Conservation (phyloP, 441 rosid species). For the Populus hybrid region DNA sequence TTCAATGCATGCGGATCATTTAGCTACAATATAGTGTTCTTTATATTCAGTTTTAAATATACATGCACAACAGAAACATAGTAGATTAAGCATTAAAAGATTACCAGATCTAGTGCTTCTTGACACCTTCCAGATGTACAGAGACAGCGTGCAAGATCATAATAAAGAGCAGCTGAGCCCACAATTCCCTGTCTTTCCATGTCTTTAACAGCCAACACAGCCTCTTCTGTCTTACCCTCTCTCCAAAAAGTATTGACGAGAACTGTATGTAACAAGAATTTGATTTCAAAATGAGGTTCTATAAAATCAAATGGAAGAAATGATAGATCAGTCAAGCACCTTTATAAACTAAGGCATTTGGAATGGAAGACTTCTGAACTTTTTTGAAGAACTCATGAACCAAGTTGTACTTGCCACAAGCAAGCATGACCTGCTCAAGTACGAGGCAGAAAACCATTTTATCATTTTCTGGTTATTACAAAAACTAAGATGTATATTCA, state of each 20-base stretch:
- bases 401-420: slow-evolving; percentile 89
- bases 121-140: slow-evolving; percentile 82
- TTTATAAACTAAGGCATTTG: slow-evolving; percentile 79
- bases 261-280: slow-evolving; percentile 45
- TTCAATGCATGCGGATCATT: background rate
- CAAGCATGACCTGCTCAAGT: slow-evolving; percentile 74
- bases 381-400: slow-evolving; percentile 91
- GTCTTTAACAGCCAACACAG: slow-evolving; percentile 59
- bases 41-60: background rate
- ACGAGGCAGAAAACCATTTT: slow-evolving; percentile 5
- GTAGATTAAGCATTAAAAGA: background rate
- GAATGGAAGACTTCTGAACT: slow-evolving; percentile 67
- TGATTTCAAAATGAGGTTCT: slow-evolving; percentile 14
- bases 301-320: slow-evolving; percentile 14
- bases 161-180: slow-evolving; percentile 96
- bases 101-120: slow-evolving; percentile 80
- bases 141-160: slow-evolving; percentile 93
- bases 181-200: slow-evolving; percentile 93
- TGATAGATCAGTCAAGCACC: slow-evolving; percentile 39
- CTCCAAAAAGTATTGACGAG: slow-evolving; percentile 81
- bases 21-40: background rate
- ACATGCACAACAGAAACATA: background rate
- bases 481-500: too few species aligned
- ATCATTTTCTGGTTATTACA: background rate
- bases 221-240: slow-evolving; percentile 82